Base-by-base conservation (phyloP, 768 basidiomycete genomes). In the Mycena venus region DNA sequence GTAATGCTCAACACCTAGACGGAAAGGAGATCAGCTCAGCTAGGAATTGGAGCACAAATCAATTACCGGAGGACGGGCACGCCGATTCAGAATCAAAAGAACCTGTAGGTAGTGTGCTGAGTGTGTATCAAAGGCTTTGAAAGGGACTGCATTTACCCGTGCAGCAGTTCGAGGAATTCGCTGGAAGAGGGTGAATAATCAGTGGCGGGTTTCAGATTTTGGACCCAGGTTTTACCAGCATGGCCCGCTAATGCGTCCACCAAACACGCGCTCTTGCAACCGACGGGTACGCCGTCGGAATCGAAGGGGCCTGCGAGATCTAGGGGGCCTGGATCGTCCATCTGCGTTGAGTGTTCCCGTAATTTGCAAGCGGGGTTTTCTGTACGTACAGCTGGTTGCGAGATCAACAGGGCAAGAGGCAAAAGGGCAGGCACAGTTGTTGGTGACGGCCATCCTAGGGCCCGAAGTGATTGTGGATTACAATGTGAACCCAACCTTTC, bases 141-240 rank as follows among this genome's bases (percentile, higher is more conserved):
- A n/a, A 38, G 23, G 36, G 27, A 56, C 27, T 9, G 49, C 19
- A 66, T 32, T n/a, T 47, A 69, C 68, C 68, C 8, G 68, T 69
- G 68, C 68, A 69, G 58, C 68, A 69, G 58, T 69, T 69, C 32
- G 58, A 69, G 56, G 68, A 69, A 51, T 69, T 69, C 27, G 29
- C 58, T 69, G 23, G 36, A 49, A 51, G 36, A n/a, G 9, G 55
- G 42, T 42, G n/a, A n/a, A n/a, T 8, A 49, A 56, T 67, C 23
- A 67, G 17, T 40, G 23, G 23, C 29, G 25, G 32, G 40, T 34
- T 51, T 47, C 27, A 44, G 10, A 51, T 49, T 21, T 38, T 19
- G 21, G 21, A 56, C 34, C 9, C 58, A 51, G 38, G 31, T 19
- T 47, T 60, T 60, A 69, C 68, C 68, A 12, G 58, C 58, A 51